Evolutionary conservation across 306 rosid species (phyloP).

Genomic region (Lagenaria siceraria): DNA sequence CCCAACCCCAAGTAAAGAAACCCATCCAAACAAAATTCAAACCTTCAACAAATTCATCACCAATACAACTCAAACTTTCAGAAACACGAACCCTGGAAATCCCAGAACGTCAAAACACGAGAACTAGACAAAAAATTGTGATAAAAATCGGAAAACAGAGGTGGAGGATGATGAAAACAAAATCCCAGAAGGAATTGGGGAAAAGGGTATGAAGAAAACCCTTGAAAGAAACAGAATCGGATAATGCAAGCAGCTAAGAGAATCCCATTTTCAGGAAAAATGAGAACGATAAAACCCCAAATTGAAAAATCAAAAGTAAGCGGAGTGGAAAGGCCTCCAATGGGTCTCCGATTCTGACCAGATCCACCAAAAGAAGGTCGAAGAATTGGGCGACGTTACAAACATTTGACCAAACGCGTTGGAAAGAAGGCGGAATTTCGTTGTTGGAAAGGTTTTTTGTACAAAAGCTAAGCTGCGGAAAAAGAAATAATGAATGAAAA

Average conservation of each 20-base stretch:
- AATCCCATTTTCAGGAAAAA: slow-evolving; percentile 11
- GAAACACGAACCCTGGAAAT: slow-evolving; percentile 14
- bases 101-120: neutral
- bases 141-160: slow-evolving; percentile 14
- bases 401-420: slow-evolving; percentile 5
- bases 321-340: slow-evolving; percentile 12
- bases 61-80: slow-evolving; percentile 4
- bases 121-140: neutral
- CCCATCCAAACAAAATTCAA: slow-evolving; percentile 24
- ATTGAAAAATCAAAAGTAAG: slow-evolving; percentile 4
- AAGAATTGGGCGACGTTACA: slow-evolving; percentile 1
- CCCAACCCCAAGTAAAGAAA: slow-evolving; percentile 19
- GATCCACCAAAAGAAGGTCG: slow-evolving; percentile 37
- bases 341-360: slow-evolving; percentile 19
- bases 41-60: slow-evolving; percentile 18
- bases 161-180: neutral
- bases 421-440: neutral
- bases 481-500: neutral
- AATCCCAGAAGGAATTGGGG: neutral
- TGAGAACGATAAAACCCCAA: neutral
- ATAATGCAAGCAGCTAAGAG: slow-evolving; percentile 10
- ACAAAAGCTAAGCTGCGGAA: neutral
- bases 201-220: slow-evolving; percentile 17
- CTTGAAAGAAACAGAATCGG: neutral
- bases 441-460: neutral